Conservation (phyloP, 768 basidiomycete genomes). For the Termitomyces sp. region DNA sequence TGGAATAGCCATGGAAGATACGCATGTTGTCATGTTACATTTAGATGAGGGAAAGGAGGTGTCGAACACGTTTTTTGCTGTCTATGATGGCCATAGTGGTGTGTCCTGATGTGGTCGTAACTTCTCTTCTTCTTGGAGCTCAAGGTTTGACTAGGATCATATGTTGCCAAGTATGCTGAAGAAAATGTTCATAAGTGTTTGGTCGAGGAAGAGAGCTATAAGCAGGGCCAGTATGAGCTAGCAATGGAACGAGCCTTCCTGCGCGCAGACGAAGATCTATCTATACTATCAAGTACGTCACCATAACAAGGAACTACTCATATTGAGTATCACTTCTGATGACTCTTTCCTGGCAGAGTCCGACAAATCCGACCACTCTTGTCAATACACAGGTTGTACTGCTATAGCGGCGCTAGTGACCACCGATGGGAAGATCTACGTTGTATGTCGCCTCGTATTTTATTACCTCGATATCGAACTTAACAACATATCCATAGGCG, state of each 20-base stretch:
- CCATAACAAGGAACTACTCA: not conserved
- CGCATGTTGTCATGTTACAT: conserved; percentile 69
- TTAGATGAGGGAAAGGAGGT: conserved; percentile 51
- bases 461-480: conserved; percentile 9
- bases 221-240: conserved; percentile 61
- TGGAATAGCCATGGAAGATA: conserved; percentile 90
- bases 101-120: conserved; percentile 22
- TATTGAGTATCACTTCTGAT: conserved; percentile 10
- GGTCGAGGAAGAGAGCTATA: conserved; percentile 67
- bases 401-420: conserved; percentile 89
- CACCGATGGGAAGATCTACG: conserved; percentile 70
- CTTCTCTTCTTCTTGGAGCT: conserved; percentile 2
- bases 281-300: conserved; percentile 57
- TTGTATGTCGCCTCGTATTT: conserved; percentile 48
- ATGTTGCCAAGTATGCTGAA: conserved; percentile 86
- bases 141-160: conserved; percentile 50
- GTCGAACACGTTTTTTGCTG: conserved; percentile 85
- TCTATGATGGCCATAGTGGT: conserved; percentile 99
- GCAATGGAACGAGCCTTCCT: conserved; percentile 89
- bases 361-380: conserved; percentile 60
- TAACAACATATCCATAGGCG: conserved; percentile 52
- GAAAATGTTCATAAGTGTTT: conserved; percentile 79
- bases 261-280: conserved; percentile 89
- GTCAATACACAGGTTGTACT: conserved; percentile 95
- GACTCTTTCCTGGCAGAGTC: conserved; percentile 41